Conservation (phyloP, 345 rosid species). For the Sisymbrium irio region DNA sequence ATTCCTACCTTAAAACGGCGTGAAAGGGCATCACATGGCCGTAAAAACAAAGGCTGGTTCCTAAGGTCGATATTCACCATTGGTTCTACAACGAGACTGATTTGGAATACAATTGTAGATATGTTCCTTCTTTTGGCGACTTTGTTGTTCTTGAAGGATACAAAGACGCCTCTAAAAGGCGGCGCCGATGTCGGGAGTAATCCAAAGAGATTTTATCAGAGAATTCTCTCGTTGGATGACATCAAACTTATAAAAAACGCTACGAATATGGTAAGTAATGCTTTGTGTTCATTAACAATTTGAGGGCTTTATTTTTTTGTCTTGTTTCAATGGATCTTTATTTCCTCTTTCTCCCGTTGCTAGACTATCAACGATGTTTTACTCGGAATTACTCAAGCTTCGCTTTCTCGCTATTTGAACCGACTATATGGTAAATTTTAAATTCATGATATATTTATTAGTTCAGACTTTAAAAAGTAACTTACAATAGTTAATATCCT, state of each 20-base stretch:
- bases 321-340: constrained; percentile 9
- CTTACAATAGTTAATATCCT: neutral
- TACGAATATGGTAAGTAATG: constrained; percentile 25
- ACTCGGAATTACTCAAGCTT: constrained; percentile 62
- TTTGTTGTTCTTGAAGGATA: constrained; percentile 44
- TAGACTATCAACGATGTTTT: constrained; percentile 76
- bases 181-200: neutral
- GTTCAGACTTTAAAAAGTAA: neutral
- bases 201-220: constrained; percentile 45
- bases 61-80: constrained; percentile 35
- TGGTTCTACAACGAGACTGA: constrained; percentile 34
- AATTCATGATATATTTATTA: neutral
- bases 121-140: constrained; percentile 40
- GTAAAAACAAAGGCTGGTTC: constrained; percentile 4
- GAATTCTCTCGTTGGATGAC: constrained; percentile 49
- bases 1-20: constrained; percentile 41
- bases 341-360: neutral
- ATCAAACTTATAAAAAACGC: constrained; percentile 39
- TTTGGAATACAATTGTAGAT: constrained; percentile 60
- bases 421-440: neutral
- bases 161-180: constrained; percentile 52
- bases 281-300: neutral
- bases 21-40: neutral
- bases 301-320: neutral
- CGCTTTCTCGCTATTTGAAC: constrained; percentile 52